Base-by-base conservation (phyloP, 2,329 filamentous ascomycete species). In the Phaeophleospora eucalypticola region DNA sequence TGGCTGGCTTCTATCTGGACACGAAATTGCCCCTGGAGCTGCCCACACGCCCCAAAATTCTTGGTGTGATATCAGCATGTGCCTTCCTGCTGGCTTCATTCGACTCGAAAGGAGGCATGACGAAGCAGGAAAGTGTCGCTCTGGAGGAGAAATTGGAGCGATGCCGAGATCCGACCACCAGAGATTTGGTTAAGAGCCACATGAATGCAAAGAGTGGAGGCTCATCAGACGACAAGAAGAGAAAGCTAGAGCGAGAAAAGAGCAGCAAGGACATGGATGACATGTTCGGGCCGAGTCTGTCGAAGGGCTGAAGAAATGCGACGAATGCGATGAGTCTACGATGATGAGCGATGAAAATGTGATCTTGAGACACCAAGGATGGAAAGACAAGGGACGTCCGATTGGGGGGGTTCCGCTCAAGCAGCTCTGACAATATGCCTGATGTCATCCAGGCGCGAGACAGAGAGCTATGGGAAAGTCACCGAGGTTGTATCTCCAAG, bases 151-250 rank as follows among this genome's bases (percentile, higher is more conserved):
- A 88, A 63, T 72, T 90, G n/a, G 81, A 79, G 50, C 80, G 77
- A 57, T 90, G 86, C 57, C 75, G 83, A 47, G 86, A 91, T 59
- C 86, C 86, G 0, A 83, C 87, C 57, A 81, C 86, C 46, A 80
- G 78, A 36, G 84, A 90, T 64, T 67, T 90, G 3, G 82, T 89
- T 15, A 82, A 81, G 39, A 69, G 86, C 41, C 83, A 87, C 58
- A 77, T 78, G 53, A 79, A 81, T 16, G 77, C 83, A 58, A 80
- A 74, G 59, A 57, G 70, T 39, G 69, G 70, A 19, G 59, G 57
- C 2, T 67, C 60, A 1, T 63, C 67, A 34, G 46, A 73, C 21
- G 69, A 69, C 46, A 69, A 67, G 19, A 72, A 73, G 65, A 63
- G 69, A 56, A 75, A 71, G 56, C 27, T 70, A 52, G 69, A 67